Evolutionary conservation across 2,329 filamentous ascomycete genomes (phyloP), one percentile per base, ranked within the genome.

Genomic region (Cladophialophora psammophila): DNA sequence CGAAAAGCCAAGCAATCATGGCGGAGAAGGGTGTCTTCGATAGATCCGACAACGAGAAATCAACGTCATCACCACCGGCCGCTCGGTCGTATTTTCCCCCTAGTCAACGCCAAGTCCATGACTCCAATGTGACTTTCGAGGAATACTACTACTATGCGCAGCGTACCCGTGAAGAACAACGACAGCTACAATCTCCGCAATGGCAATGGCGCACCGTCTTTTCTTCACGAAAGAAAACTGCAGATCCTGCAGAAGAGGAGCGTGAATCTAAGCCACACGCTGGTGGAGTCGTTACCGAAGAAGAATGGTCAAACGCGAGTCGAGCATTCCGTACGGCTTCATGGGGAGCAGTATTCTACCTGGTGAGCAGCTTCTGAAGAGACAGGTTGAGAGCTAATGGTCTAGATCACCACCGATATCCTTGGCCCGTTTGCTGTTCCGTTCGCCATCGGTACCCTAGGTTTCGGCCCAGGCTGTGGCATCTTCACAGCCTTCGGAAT

Each of bases 371-470:
- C 54, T 36, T 38, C 32, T 15, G 5, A 34, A 10, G 10, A 20
- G 12, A 36, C 34, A 57, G 8, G 12, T 18, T 10, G n/a, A 8
- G 7, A 3, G 35, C 54, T 57, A 36, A 57, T 57, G 9, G 32
- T 38, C 54, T 57, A 38, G 54, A 57, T 57, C 35, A 57, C 54
- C 32, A 57, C 54, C 54, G 54, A 57, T 40, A 57, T 57, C n/a
- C 35, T 57, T 20, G 54, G 54, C 34, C 54, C 54, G 26, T 57
- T 38, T 57, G 35, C 32, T 40, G 54, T 57, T 8, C 32, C 54
- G 15, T 55, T 55, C 52, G 26, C 52, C 8, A 31, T 55, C 26
- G 52, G 52, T 9, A 55, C 52, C 7, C 52, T 55, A 3, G 52
- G 52, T 15, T 55, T 31, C 20, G 52, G 52, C 31, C 52, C 52